Conservation (phyloP, 257 asterid species). For the Solanum tarapatanum region DNA sequence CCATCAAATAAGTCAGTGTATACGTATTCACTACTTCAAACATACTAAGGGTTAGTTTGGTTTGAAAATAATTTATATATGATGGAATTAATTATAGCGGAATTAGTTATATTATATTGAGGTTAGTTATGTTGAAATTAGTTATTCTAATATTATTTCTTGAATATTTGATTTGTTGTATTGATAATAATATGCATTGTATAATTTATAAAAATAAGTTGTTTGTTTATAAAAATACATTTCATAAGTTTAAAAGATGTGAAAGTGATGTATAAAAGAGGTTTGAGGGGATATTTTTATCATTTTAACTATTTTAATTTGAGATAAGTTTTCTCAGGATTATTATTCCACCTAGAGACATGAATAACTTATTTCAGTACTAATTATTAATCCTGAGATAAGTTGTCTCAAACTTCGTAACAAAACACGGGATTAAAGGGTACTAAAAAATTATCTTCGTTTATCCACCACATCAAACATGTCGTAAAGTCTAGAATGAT, state of each 20-base stretch:
- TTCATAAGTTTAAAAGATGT: neutral
- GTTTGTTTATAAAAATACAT: no score
- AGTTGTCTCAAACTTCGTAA: no score
- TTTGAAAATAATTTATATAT: no score
- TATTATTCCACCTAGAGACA: neutral
- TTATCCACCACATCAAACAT: neutral
- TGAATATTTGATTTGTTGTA: neutral
- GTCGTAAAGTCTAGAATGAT: neutral
- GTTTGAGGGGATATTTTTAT: neutral
- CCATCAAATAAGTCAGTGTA: neutral
- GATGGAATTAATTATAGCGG: no score
- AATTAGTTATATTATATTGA: neutral
- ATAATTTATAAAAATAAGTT: no score
- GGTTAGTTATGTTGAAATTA: neutral
- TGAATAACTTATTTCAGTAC: no score
- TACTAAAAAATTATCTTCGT: neutral
- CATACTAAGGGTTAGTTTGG: no score
- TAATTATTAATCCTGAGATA: neutral
- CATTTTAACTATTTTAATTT: no score
- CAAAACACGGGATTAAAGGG: neutral
- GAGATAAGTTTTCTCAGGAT: no score
- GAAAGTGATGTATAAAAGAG: neutral
- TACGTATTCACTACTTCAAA: neutral
- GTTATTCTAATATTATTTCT: neutral
- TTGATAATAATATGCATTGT: neutral